Percentiles rank a stretch among this genome's conserved stretches.
phyloP scores from a whole-genome alignment of 257 asterid species.

The Leptodermis oblonga region DNA sequence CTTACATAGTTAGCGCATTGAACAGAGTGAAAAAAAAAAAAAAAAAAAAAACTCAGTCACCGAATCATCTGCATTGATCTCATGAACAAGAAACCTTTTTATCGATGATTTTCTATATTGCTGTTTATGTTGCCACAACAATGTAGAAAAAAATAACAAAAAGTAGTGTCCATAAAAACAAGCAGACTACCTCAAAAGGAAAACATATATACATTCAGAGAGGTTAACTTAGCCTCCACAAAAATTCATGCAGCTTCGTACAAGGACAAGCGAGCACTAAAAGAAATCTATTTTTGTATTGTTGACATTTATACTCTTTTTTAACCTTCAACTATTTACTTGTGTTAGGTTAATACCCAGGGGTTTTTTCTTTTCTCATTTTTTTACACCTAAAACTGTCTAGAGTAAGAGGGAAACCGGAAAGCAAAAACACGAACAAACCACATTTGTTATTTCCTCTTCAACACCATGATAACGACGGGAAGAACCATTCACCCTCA shows the following conservation, averaged over 20 bases:
- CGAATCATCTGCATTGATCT: no score
- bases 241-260: constrained; percentile 6
- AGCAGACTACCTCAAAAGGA: no score
- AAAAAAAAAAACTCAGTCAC: no score
- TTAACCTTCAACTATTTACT: constrained; percentile 1
- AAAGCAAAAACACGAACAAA: background rate
- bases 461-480: background rate
- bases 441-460: background rate
- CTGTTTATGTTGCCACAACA: background rate
- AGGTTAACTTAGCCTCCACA: constrained; percentile 1
- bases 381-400: constrained; percentile 13
- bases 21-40: no score
- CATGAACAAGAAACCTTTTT: no score
- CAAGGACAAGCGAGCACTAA: background rate
- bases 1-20: no score
- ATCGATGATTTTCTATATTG: no score
- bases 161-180: no score
- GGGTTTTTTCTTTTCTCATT: background rate
- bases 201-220: no score
- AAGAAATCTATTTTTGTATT: background rate
- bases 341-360: background rate
- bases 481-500: background rate
- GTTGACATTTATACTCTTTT: background rate
- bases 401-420: background rate
- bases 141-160: background rate